Conservation (phyloP, 2,329 filamentous ascomycete species). For the Exophiala mesophila region DNA sequence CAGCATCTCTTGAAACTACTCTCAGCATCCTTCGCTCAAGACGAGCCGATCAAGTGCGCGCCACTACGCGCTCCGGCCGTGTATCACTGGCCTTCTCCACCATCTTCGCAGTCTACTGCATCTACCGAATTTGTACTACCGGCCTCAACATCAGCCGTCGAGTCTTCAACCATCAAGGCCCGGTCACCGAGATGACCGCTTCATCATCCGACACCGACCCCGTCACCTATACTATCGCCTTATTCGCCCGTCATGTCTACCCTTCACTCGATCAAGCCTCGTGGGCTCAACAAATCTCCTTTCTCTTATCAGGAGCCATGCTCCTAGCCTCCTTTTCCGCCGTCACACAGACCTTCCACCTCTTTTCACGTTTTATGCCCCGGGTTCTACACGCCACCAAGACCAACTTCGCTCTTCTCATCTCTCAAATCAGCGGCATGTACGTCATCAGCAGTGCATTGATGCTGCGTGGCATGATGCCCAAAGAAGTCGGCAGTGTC, state of each 20-base stretch:
- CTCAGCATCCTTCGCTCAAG: conserved; percentile 60
- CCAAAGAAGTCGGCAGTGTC: conserved; percentile 68
- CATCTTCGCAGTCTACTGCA: conserved; percentile 72
- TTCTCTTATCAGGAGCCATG: conserved; percentile 76
- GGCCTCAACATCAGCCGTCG: conserved; percentile 63
- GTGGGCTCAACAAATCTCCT: conserved; percentile 81
- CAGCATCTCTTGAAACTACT: conserved; percentile 62
- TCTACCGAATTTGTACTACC: conserved; percentile 75
- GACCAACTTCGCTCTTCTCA: conserved; percentile 71
- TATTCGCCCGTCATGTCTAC: conserved; percentile 79
- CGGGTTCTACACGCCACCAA: conserved; percentile 67
- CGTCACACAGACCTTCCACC: conserved; percentile 76
- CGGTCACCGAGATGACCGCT: conserved; percentile 24
- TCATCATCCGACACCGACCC: conserved; percentile 68
- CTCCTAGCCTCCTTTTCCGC: conserved; percentile 75
- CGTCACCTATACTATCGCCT: conserved; percentile 74
- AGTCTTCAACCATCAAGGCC: conserved; percentile 40
- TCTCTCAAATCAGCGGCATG: conserved; percentile 75
- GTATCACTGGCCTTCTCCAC: conserved; percentile 61
- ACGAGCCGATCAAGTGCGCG: conserved; percentile 59
- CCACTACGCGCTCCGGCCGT: conserved; percentile 62
- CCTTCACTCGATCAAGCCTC: conserved; percentile 74
- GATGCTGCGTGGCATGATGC: conserved; percentile 71
- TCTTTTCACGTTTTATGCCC: conserved; percentile 72
- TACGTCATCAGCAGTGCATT: conserved; percentile 80